Base-by-base conservation (phyloP, 352 stramenopile species). In the Globisporangium emineosum region DNA sequence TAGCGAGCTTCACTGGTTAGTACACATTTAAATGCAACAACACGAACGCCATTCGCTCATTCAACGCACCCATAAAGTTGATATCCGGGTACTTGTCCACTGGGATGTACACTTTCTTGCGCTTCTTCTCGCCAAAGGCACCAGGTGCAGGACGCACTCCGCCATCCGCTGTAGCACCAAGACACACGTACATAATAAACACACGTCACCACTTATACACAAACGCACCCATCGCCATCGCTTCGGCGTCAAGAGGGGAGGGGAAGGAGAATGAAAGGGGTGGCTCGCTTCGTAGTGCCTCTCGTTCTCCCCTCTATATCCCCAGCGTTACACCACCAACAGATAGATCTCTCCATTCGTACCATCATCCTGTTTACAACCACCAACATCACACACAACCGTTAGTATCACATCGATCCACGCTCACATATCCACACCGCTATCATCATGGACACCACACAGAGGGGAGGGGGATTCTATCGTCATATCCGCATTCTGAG, bases 71-170 rank as follows among this genome's bases (percentile, higher is more conserved):
- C 79, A 98, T 96, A 59, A 97, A 97, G 75, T 97, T 98, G 68
- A 97, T 97, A 32, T 97, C 91, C 7, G 88, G 87, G 75, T 97
- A 90, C 63, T 96, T 92, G 63, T 95, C 89, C 62, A 94, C 83
- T 6, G 90, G 88, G 49, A 97, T 97, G 73, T 94, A 96, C 51
- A 97, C 81, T 79, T 97, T 97, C 79, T 96, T 96, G 68, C 75
- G 77, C 72, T 93, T 96, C 75, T 91, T 92, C 6, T 77, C 74
- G 27, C 69, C 74, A 51, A 75, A 70, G 15, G 25, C 64, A 21
- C 79, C 73, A 13, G 75, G 74, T 1, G 67, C 69, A 27, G 76
- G 65, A 55, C 78, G 69, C 25, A 43, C 62, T 1, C 78, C 74
- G 21, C 72, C 69, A 64, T 85, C 78, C 25, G n/a, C 65, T 68